phyloP scores from a whole-genome alignment of 192 early-diverging fungal genomes.

The Rhizophagus prolifer region DNA sequence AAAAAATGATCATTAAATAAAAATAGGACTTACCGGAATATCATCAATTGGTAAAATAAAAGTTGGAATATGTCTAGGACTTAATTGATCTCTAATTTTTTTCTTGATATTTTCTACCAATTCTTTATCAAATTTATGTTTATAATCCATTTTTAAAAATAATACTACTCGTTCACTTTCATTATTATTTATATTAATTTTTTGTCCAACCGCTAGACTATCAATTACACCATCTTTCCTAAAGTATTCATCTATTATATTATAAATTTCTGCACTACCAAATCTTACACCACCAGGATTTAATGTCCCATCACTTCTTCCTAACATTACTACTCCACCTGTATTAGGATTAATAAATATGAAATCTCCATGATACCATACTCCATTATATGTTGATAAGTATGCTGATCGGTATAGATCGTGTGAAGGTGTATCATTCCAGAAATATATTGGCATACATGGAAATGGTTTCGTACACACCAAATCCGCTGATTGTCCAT shows the following conservation, averaged over 20 bases:
- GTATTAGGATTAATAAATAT: constrained; percentile 80
- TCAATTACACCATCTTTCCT: constrained; percentile 68
- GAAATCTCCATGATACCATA: constrained; percentile 99
- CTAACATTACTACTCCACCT: constrained; percentile 93
- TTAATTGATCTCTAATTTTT: constrained; percentile 81
- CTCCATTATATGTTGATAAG: constrained; percentile 77
- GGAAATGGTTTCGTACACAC: constrained; percentile 95
- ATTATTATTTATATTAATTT: constrained; percentile 45
- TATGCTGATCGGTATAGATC: constrained; percentile 85
- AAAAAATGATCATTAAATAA: constrained; percentile 5
- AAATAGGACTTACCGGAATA: constrained; percentile 74
- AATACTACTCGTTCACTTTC: constrained; percentile 91
- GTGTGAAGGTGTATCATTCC: constrained; percentile 69
- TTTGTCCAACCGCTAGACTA: constrained; percentile 89
- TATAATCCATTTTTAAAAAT: constrained; percentile 83
- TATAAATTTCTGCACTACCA: constrained; percentile 93
- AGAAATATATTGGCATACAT: constrained; percentile 96
- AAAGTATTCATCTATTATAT: constrained; percentile 78
- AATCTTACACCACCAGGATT: constrained; percentile 94
- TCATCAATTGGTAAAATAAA: constrained; percentile 74
- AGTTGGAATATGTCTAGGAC: constrained; percentile 89
- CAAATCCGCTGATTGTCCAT: constrained; percentile 80
- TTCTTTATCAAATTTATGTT: constrained; percentile 53
- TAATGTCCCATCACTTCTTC: constrained; percentile 87
- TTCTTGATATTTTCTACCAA: constrained; percentile 70